Percentiles rank a stretch among this genome's conserved stretches.
Conservation (phyloP, 768 basidiomycete genomes). For the Melanogaster broomeanus region DNA sequence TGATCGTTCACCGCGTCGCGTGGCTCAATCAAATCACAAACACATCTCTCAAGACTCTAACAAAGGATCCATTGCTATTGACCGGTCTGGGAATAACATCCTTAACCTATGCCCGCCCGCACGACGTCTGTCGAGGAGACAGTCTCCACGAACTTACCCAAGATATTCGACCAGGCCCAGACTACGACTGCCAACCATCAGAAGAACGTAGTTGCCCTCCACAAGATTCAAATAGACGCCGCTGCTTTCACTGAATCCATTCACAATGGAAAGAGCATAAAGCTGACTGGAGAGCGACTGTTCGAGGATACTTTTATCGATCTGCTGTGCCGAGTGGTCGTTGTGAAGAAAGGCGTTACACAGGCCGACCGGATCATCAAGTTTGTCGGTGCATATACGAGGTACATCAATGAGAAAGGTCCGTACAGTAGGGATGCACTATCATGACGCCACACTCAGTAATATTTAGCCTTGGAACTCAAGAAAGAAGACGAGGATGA, state of each 20-base stretch:
- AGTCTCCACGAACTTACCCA: constrained; percentile 44
- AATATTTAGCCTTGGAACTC: constrained; percentile 37
- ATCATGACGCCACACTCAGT: background rate
- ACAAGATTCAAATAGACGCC: constrained; percentile 75
- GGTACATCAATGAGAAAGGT: constrained; percentile 79
- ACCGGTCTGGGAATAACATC: no score
- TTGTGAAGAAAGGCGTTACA: constrained; percentile 77
- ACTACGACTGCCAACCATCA: constrained; percentile 75
- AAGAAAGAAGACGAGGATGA: constrained; percentile 38
- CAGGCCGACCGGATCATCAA: constrained; percentile 79
- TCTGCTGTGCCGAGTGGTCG: constrained; percentile 60
- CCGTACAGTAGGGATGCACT: constrained; percentile 7
- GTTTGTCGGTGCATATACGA: constrained; percentile 80
- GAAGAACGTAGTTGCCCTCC: constrained; percentile 83
- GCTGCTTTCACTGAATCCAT: constrained; percentile 51
- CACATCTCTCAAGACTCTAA: no score
- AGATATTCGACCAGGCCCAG: constrained; percentile 83
- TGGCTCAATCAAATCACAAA: no score
- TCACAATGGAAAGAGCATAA: constrained; percentile 49
- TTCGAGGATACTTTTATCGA: constrained; percentile 70
- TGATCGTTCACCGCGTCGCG: no score
- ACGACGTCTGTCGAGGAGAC: no score
- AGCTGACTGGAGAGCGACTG: constrained; percentile 71
- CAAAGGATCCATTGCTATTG: no score
- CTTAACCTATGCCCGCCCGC: no score